Base-by-base conservation (phyloP, 2,329 filamentous ascomycete species). In the Talaromyces islandicus region DNA sequence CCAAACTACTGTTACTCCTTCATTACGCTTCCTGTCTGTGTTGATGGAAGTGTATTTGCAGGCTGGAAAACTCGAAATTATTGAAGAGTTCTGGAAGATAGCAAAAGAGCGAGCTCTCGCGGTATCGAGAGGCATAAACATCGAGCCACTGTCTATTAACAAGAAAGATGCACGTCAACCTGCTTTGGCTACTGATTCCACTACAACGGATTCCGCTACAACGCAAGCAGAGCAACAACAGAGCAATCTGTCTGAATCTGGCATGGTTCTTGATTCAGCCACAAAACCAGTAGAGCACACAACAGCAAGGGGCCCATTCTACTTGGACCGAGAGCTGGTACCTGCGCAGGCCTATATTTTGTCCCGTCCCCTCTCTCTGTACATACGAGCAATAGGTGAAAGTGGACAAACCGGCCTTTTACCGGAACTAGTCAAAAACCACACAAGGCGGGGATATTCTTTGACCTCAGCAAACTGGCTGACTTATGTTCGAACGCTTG, bases 401-500 rank as follows among this genome's bases (percentile, higher is more conserved):
- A 83, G 85, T 59, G 83, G 84, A 61, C 79, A 84, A 54, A 74
- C 85, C 7, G 69, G 74, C 11, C 80, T 78, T 21, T 76, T 90
- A 12, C 69, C 79, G 5, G 61, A 75, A 7, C 74, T 83, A 17
- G 72, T 92, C 29, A 72, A 79, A 24, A 73, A 81, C n/a, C 77
- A 92, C 11, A 77, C 84, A 9, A 70, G 72, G 1, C 80, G 82
- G 46, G 93, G 92, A 11, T 97, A 93, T 77, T 77, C 79, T 29
- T 75, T 97, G 60, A 88, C 91, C 68, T 87, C 84, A 70, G 83
- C 82, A 67, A 92, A 90, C 66, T 96, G 91, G 91, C 94, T 96
- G 70, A 80, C 83, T 56, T 87, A 90, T 64, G 82, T 96, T 59
- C 85, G 88, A 67, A 75, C 81, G 56, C 84, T 97, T 29, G 84